phyloP scores from a whole-genome alignment of 129 eudicot species.

The Solidago caesia region DNA sequence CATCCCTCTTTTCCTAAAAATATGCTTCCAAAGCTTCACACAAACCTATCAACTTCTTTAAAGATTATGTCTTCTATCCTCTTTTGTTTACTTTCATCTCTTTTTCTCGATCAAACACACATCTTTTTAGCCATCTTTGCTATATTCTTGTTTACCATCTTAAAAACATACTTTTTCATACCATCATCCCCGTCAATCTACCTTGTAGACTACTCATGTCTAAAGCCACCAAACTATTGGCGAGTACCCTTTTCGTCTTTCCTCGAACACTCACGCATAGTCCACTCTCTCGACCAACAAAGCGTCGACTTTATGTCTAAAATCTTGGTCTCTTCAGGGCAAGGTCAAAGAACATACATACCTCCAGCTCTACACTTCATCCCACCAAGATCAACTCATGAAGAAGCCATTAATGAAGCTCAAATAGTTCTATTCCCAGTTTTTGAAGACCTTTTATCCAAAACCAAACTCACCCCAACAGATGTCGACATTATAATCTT shows the following conservation, averaged over 20 bases:
- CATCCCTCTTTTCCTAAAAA: conserved; percentile 10
- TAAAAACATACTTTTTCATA: conserved; percentile 15
- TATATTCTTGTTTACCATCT: conserved; percentile 11
- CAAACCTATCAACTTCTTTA: conserved; percentile 21
- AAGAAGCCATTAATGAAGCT: conserved; percentile 52
- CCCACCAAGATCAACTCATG: conserved; percentile 58
- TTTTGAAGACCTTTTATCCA: conserved; percentile 55
- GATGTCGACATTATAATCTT: conserved; percentile 67
- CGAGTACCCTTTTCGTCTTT: conserved; percentile 59
- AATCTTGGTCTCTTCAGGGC: conserved; percentile 59
- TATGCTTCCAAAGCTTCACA: not conserved
- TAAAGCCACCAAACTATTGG: conserved; percentile 68
- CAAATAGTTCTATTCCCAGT: conserved; percentile 54
- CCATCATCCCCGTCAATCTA: conserved; percentile 42
- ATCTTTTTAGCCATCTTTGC: conserved; percentile 30
- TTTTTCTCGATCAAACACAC: conserved; percentile 27
- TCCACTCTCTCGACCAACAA: conserved; percentile 45
- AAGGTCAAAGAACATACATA: conserved; percentile 47
- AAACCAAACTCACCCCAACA: conserved; percentile 41
- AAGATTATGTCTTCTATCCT: conserved; percentile 19
- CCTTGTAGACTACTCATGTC: conserved; percentile 73
- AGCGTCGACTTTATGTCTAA: conserved; percentile 56
- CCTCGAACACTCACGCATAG: conserved; percentile 53
- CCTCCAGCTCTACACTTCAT: conserved; percentile 65
- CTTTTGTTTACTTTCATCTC: conserved; percentile 26